Base-by-base conservation (phyloP, 768 basidiomycete species). In the Leucogyrophana mollusca region DNA sequence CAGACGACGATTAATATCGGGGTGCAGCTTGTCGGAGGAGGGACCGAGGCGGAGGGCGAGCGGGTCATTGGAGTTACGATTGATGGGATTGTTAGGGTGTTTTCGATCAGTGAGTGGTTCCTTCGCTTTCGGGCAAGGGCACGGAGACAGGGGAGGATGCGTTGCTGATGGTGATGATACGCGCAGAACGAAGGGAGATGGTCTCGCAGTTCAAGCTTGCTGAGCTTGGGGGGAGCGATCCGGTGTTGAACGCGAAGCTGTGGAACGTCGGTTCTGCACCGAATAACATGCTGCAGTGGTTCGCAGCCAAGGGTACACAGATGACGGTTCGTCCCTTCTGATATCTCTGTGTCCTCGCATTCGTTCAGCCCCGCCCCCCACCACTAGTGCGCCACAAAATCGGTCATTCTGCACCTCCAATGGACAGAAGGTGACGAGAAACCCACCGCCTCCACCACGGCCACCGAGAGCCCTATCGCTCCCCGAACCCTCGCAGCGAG, bases 211-310 rank as follows among this genome's bases (percentile, higher is more conserved):
- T 92, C 73, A 92, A 85, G 62, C 73, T 95, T 35, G 80, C 83
- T 2, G 89, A 92, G 49, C 67, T 95, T 35, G 87, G 83, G 16
- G 80, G 68, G 0, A 67, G 78, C 0, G 85, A 92, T 62, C 83
- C 85, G 14, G 69, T 79, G 18, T 58, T 89, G 55, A 83, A 76
- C 50, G 66, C 80, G 1, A 88, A 82, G 56, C 60, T 94, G 45
- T 79, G 80, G 55, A 82, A 90, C 53, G 85, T 94, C 8, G 92
- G 92, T 1, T 62, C 78, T 18, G 88, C 89, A 0, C 82, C 89
- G 22, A 87, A 92, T 57, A 91, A 90, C 61, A 90, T 90, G 90
- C 72, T 93, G 9, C 90, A 93, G 79, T 93, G 90, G 90, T 93
- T 94, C 60, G 90, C 90, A 5, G 90, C 91, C 1, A 90, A 92